Conservation (phyloP, 75 land plant genomes). For the Pinus albicaulis region DNA sequence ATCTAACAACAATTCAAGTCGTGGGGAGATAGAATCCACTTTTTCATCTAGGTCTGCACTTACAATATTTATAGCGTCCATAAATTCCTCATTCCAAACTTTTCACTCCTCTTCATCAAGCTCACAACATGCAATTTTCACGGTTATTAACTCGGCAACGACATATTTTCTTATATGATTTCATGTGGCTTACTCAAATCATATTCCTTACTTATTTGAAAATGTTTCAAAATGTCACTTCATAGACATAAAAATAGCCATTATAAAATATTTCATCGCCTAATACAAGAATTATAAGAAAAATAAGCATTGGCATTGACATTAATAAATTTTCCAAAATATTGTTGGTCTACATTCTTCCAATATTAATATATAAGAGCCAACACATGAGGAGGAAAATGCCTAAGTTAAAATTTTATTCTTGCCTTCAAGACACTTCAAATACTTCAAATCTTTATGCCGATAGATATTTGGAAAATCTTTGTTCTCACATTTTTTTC, state of each 20-base stretch:
- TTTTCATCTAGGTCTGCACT: slow-evolving; percentile 52
- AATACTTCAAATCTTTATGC: background rate
- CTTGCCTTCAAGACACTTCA: background rate
- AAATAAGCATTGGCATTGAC: background rate
- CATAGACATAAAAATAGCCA: slow-evolving; percentile 3
- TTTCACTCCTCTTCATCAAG: slow-evolving; percentile 58
- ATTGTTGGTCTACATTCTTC: background rate
- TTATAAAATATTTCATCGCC: background rate
- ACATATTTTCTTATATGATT: slow-evolving; percentile 66
- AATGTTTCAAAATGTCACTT: slow-evolving; percentile 86
- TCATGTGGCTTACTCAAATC: slow-evolving; percentile 49
- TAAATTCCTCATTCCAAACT: slow-evolving; percentile 36
- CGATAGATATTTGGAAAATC: too few species aligned
- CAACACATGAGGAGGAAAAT: background rate
- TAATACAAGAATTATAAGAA: background rate
- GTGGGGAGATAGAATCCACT: slow-evolving; percentile 53
- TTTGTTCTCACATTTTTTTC: background rate
- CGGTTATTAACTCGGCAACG: slow-evolving; percentile 73
- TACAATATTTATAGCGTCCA: slow-evolving; percentile 51
- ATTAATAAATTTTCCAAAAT: background rate
- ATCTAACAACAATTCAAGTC: too few species aligned
- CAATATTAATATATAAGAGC: background rate
- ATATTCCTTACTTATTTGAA: slow-evolving; percentile 36
- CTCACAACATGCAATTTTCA: slow-evolving; percentile 67
- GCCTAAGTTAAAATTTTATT: background rate